Evolutionary conservation across 2,329 filamentous ascomycete species (phyloP).

Genomic region (Calcarisporium arbuscula): DNA sequence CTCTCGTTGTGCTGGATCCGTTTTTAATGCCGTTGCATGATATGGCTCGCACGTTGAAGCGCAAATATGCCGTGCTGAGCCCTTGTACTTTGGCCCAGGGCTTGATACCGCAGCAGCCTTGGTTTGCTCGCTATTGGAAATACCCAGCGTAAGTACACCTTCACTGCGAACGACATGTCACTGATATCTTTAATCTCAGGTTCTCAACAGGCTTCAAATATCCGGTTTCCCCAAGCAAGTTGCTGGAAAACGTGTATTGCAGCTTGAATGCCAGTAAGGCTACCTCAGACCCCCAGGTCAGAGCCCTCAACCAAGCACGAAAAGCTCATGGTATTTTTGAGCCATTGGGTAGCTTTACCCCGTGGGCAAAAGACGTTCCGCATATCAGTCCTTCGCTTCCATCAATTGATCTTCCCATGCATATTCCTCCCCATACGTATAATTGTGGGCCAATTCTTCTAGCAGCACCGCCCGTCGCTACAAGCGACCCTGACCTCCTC

Average conservation of each 20-base stretch:
- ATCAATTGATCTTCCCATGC: conserved; percentile 33
- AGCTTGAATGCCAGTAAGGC: conserved; percentile 20
- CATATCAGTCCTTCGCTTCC: conserved; percentile 11
- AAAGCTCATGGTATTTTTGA: no score
- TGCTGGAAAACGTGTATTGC: conserved; percentile 35
- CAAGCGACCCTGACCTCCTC: conserved; percentile 32
- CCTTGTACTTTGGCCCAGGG: no score
- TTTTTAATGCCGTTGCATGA: conserved; percentile 38
- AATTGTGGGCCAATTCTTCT: conserved; percentile 42
- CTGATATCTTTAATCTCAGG: conserved; percentile 15
- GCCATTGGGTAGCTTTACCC: not conserved
- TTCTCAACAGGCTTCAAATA: conserved; percentile 37
- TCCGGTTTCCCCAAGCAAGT: conserved; percentile 36
- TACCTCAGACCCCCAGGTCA: conserved; percentile 11
- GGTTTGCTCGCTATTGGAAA: conserved; percentile 25
- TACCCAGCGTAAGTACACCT: conserved; percentile 27
- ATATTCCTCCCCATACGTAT: conserved; percentile 31
- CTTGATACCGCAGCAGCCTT: no score
- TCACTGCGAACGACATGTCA: not conserved
- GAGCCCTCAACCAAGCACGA: conserved; percentile 10
- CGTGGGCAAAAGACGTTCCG: conserved; percentile 6
- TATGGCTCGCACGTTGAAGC: conserved; percentile 26
- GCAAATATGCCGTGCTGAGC: no score
- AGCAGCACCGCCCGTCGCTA: conserved; percentile 21
- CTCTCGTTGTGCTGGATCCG: conserved; percentile 37